phyloP scores from a whole-genome alignment of 2,329 filamentous ascomycete species.

The Colletotrichum sp. region DNA sequence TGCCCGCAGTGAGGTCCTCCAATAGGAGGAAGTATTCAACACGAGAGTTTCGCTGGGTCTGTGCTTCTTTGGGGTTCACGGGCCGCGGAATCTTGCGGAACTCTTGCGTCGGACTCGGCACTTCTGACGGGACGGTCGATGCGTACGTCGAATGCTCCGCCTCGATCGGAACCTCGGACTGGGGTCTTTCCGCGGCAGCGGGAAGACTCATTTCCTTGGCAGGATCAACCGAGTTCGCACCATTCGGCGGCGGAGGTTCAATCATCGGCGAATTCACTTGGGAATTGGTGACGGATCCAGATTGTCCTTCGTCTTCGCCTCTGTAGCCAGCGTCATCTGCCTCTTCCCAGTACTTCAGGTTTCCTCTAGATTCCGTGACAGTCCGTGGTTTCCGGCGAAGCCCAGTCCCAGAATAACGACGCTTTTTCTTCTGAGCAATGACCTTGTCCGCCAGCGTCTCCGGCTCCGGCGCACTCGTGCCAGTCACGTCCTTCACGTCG shows the following conservation, averaged over 20 bases:
- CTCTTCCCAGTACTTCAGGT: slow-evolving; percentile 89
- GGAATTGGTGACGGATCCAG: slow-evolving; percentile 5
- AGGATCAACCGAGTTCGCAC: neutral
- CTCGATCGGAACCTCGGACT: neutral
- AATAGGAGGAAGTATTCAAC: slow-evolving; percentile 93
- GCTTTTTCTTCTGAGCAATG: slow-evolving; percentile 52
- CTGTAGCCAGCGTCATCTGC: slow-evolving; percentile 84
- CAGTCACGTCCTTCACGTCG: slow-evolving; percentile 60
- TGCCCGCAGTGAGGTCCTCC: slow-evolving; percentile 94
- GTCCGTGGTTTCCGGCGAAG: slow-evolving; percentile 76
- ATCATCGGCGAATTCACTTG: slow-evolving; percentile 21
- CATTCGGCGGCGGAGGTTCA: slow-evolving; percentile 10
- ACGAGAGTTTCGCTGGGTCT: slow-evolving; percentile 65
- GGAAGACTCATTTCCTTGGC: slow-evolving; percentile 3
- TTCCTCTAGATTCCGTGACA: slow-evolving; percentile 73
- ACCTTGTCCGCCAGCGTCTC: slow-evolving; percentile 55
- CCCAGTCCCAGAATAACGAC: slow-evolving; percentile 88
- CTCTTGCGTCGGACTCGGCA: slow-evolving; percentile 43
- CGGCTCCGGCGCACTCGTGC: slow-evolving; percentile 69
- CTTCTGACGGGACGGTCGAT: slow-evolving; percentile 32
- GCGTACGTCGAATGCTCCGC: slow-evolving; percentile 6
- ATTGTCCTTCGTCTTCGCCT: slow-evolving; percentile 62
- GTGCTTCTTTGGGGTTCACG: slow-evolving; percentile 79
- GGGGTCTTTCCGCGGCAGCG: neutral
- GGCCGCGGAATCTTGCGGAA: slow-evolving; percentile 60